Conservation (phyloP, 2,329 filamentous ascomycete genomes). For the Dothideomycetes sp. region DNA sequence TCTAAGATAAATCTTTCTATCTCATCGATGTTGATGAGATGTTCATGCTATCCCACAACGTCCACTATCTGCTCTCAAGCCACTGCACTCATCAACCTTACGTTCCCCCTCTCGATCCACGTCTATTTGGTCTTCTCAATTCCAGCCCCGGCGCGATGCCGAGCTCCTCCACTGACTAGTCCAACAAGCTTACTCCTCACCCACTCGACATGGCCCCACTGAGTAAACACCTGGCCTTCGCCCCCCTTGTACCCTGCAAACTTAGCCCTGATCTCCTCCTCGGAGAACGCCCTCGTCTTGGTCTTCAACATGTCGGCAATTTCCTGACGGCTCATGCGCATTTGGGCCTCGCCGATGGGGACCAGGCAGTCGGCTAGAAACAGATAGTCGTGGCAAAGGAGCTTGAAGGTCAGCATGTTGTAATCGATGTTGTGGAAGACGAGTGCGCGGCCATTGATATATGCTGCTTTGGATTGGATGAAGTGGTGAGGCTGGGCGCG, state of each 20-base stretch:
- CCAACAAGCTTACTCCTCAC: too few relatives aligned
- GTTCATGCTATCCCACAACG: too few relatives aligned
- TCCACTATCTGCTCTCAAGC: too few relatives aligned
- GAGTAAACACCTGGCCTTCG: too few relatives aligned
- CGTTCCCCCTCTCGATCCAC: too few relatives aligned
- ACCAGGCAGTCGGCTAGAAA: slow-evolving; percentile 60
- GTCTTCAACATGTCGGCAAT: slow-evolving; percentile 50
- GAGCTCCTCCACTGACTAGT: too few relatives aligned
- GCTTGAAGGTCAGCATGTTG: slow-evolving; percentile 58
- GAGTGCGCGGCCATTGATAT: slow-evolving; percentile 55
- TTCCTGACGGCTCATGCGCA: slow-evolving; percentile 53
- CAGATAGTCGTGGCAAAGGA: slow-evolving; percentile 61
- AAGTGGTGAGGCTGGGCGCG: slow-evolving; percentile 68
- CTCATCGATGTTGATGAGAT: too few relatives aligned
- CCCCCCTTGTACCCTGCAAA: slow-evolving; percentile 35
- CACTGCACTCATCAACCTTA: too few relatives aligned
- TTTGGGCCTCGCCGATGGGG: slow-evolving; percentile 58
- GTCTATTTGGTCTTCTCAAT: too few relatives aligned
- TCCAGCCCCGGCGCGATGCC: too few relatives aligned
- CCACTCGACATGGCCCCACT: too few relatives aligned
- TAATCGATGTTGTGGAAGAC: slow-evolving; percentile 78
- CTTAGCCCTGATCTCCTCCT: slow-evolving; percentile 52
- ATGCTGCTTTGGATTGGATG: slow-evolving; percentile 56
- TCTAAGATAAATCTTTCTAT: too few relatives aligned
- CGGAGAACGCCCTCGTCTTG: slow-evolving; percentile 55